These are phyloP conservation scores for Botryotinia calthae DNA, from an alignment of 2,329 filamentous ascomycete species.

Conservation along the genomic window DNA sequence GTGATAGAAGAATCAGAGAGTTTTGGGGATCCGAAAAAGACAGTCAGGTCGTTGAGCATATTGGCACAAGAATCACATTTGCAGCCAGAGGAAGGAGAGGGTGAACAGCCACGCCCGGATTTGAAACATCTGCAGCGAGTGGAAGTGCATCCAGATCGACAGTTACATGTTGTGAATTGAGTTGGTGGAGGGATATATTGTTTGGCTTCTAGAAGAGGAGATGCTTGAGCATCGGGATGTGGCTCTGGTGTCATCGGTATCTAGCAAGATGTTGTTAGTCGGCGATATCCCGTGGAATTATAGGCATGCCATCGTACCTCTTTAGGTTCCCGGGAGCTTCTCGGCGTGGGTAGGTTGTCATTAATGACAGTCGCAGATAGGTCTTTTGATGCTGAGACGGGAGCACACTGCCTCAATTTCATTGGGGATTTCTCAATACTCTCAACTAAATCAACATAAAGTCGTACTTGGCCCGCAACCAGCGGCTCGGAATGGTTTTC, in stretches of 20 bases:
- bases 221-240: neutral
- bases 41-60: slow-evolving; percentile 11
- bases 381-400: neutral
- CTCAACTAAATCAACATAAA: neutral
- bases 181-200: neutral
- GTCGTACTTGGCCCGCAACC: too few species aligned
- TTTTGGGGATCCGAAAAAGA: neutral
- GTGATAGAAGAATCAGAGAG: neutral
- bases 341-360: neutral
- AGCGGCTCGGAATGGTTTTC: neutral
- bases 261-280: neutral
- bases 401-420: neutral
- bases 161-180: neutral
- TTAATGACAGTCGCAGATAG: neutral
- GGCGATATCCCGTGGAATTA: too few species aligned
- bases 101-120: neutral
- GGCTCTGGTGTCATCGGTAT: neutral
- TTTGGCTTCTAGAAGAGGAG: neutral
- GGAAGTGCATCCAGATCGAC: neutral
- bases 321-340: neutral
- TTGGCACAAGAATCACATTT: slow-evolving; percentile 13
- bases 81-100: neutral
- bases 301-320: neutral
- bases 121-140: slow-evolving; percentile 12
- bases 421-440: slow-evolving; percentile 8